A percentile compares a stretch with the other conserved stretches of the same genome.
These are phyloP conservation scores for Eucalyptus albens DNA, from an alignment of 345 rosid species.

Conservation along the genomic window DNA sequence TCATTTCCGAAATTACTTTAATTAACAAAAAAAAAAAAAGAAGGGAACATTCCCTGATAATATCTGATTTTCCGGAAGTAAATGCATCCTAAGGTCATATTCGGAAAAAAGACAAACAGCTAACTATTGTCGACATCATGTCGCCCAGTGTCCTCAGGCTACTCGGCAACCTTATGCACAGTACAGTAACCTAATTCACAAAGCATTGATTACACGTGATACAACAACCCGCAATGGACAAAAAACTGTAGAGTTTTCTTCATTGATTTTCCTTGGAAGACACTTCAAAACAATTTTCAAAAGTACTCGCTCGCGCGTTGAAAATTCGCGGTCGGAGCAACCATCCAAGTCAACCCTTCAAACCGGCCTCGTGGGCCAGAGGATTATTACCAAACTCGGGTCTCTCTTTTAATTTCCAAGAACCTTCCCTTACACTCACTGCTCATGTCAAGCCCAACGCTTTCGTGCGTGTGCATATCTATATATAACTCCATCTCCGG, in stretches of 20 bases:
- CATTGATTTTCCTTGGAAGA: neutral
- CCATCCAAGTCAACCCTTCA: too few relatives aligned
- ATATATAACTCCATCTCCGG: neutral
- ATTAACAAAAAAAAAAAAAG: neutral
- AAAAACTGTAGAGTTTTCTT: neutral
- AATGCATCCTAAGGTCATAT: neutral
- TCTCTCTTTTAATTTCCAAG: neutral
- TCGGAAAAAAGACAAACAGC: neutral
- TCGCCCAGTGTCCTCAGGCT: too few relatives aligned
- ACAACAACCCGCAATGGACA: too few relatives aligned
- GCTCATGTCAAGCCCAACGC: neutral
- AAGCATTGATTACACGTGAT: neutral
- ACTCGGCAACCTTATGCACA: too few relatives aligned
- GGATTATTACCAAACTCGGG: fast-evolving
- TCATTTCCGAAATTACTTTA: neutral
- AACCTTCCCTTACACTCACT: neutral
- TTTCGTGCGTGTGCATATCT: too few relatives aligned
- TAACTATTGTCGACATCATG: neutral
- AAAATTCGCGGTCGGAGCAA: neutral
- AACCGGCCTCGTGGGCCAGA: neutral
- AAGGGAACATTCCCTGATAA: neutral
- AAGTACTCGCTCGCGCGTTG: neutral
- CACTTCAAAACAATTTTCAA: neutral
- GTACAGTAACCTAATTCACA: neutral
- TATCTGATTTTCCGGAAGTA: neutral